Evolutionary conservation across 192 early-diverging fungal genomes (phyloP), one percentile per base, ranked within the genome.

Genomic region (Gamsiella multidivaricata): DNA sequence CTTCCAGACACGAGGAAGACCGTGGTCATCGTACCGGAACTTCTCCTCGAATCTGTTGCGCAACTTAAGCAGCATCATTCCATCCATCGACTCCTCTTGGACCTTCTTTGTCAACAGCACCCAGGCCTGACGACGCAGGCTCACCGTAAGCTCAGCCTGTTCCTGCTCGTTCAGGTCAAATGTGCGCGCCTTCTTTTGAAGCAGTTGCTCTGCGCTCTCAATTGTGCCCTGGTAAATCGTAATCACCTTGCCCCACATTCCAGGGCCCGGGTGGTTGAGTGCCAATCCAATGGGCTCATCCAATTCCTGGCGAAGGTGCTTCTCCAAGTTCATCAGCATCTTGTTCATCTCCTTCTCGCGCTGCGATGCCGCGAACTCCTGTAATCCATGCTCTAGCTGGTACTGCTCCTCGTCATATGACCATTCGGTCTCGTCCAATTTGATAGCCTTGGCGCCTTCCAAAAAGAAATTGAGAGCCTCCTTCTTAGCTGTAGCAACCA

Each of bases 11-110:
- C 94, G 87, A 20, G 98, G 98, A 26, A 98, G 74, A 23, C 97
- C 98, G 37, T 88, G 76, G 3, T 93, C 95, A 65, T 98, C 97
- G 74, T 99, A 99, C 52, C 97, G 80, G 86, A 99, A 99, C 59
- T 90, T 86, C 60, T 91, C 90, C 82, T 98, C 95, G 61, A 99
- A 95, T 54, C 87, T 85, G 52, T 79, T 85, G 33, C 93, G 88
- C 49, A 97, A 83, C 61, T 93, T 91, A 45, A 91, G 85, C 33
- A 98, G 82, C 59, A 98, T 82, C 86, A 90, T 89, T 45, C 88
- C 90, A 76, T 98, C 96, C 0, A 87, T 84, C 12, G 92, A 84
- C 62, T 98, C 97, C 28, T 95, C 92, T 45, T 90, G 87, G 43
- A 97, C 71, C 43, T 86, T 86, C 47, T 90, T 87, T 28, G 88